A percentile compares a stretch with the other conserved stretches of the same genome.
phyloP scores from a whole-genome alignment of 108 stramenopile species.

The Pseudonitzschia delicatissima region DNA sequence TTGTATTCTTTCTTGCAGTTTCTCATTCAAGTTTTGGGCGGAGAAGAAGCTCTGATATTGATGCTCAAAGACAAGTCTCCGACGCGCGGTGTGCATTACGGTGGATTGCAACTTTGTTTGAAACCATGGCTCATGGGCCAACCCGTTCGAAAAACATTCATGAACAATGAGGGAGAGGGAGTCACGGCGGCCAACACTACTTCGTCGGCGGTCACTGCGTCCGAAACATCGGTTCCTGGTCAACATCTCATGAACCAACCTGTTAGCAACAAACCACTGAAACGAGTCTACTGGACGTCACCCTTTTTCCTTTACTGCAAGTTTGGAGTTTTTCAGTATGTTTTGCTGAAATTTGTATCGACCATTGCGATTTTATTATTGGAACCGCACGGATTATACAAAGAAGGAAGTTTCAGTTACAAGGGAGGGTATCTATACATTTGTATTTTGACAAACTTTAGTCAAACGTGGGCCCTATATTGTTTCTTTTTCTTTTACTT shows the following conservation, averaged over 20 bases:
- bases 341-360: constrained; percentile 78
- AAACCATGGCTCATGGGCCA: constrained; percentile 93
- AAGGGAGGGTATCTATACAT: constrained; percentile 84
- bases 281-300: constrained; percentile 79
- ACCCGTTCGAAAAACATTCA: constrained; percentile 53
- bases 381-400: constrained; percentile 69
- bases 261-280: constrained; percentile 31
- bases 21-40: constrained; percentile 88
- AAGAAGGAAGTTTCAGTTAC: constrained; percentile 86
- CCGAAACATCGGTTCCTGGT: constrained; percentile 12
- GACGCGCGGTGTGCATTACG: constrained; percentile 83
- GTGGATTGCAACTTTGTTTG: constrained; percentile 79
- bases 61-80: constrained; percentile 90
- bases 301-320: constrained; percentile 88
- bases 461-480: constrained; percentile 96
- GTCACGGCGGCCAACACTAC: not conserved
- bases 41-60: constrained; percentile 78
- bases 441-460: constrained; percentile 84
- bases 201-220: constrained; percentile 12
- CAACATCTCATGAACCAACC: not conserved
- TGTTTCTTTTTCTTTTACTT: constrained; percentile 94
- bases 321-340: constrained; percentile 92
- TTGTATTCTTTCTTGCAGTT: constrained; percentile 93
- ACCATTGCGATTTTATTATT: constrained; percentile 59
- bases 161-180: not conserved